Percentiles rank a stretch among this genome's conserved stretches.
Conservation (phyloP, 495 filamentous ascomycete species). For the Hypoxylon lienhwacheense region DNA sequence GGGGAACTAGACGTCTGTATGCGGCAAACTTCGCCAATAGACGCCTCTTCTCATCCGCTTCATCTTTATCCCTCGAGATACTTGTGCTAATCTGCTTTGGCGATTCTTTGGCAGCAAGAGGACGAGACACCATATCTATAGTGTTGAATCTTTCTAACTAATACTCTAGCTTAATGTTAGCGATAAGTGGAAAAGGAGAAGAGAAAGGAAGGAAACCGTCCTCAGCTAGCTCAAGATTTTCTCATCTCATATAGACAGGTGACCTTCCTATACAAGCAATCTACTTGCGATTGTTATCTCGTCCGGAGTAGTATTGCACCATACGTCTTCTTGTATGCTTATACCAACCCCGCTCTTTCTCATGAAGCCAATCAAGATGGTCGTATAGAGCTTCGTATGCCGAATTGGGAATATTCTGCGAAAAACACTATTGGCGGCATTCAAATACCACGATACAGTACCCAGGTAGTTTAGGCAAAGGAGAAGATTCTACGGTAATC, state of each 20-base stretch:
- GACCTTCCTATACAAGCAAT: conserved; percentile 25
- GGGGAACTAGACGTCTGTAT: conserved; percentile 18
- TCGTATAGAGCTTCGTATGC: background rate
- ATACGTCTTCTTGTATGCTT: conserved; percentile 7
- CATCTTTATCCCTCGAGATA: background rate
- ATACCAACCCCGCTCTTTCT: conserved; percentile 18
- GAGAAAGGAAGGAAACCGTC: background rate
- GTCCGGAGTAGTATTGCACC: conserved; percentile 22
- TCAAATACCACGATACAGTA: too few relatives aligned
- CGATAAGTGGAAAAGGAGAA: background rate
- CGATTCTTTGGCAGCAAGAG: background rate
- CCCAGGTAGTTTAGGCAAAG: too few relatives aligned
- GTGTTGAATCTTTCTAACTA: too few relatives aligned
- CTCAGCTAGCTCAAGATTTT: background rate
- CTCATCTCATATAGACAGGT: background rate
- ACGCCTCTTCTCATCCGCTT: conserved; percentile 5
- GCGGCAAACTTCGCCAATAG: conserved; percentile 19
- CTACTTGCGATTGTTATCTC: background rate
- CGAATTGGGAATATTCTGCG: background rate
- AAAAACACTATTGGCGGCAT: background rate
- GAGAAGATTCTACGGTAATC: too few relatives aligned
- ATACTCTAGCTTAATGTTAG: background rate
- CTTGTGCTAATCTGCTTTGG: background rate
- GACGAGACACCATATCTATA: conserved; percentile 25
- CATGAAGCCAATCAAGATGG: conserved; percentile 4